phyloP scores from a whole-genome alignment of 2,329 filamentous ascomycete species.

The Laburnicola sp. region DNA sequence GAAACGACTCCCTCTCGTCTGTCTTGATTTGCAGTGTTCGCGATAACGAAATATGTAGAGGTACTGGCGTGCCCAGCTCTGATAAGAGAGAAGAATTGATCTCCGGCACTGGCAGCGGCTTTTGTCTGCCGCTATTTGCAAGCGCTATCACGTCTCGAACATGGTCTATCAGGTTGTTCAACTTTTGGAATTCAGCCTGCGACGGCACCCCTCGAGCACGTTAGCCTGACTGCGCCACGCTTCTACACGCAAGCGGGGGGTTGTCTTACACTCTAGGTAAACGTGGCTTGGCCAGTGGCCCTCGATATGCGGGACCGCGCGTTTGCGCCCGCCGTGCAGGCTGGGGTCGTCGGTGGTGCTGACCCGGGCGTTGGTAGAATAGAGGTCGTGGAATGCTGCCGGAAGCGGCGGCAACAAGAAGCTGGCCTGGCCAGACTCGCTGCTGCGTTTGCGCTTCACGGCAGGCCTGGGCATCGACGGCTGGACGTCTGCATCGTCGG shows the following conservation, averaged over 20 bases:
- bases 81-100: conserved; percentile 73
- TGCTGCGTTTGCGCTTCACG: conserved; percentile 40
- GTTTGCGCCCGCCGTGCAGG: conserved; percentile 81
- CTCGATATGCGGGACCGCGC: conserved; percentile 78
- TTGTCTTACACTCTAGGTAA: conserved; percentile 82
- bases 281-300: conserved; percentile 94
- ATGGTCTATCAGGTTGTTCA: conserved; percentile 36
- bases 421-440: conserved; percentile 14
- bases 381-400: conserved; percentile 81
- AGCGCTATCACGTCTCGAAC: conserved; percentile 25
- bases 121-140: conserved; percentile 25
- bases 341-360: conserved; percentile 79
- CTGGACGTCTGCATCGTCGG: conserved; percentile 46
- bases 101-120: conserved; percentile 34
- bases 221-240: conserved; percentile 33
- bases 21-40: conserved; percentile 75
- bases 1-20: conserved; percentile 70
- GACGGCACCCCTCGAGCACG: conserved; percentile 44
- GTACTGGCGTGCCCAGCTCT: conserved; percentile 74
- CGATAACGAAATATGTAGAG: conserved; percentile 89
- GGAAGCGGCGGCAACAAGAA: conserved; percentile 72
- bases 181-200: conserved; percentile 33
- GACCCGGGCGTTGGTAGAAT: conserved; percentile 77
- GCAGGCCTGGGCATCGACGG: conserved; percentile 7
- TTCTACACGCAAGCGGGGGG: not conserved